Conservation (phyloP, 2,329 filamentous ascomycete species). For the Penicillium sp. region DNA sequence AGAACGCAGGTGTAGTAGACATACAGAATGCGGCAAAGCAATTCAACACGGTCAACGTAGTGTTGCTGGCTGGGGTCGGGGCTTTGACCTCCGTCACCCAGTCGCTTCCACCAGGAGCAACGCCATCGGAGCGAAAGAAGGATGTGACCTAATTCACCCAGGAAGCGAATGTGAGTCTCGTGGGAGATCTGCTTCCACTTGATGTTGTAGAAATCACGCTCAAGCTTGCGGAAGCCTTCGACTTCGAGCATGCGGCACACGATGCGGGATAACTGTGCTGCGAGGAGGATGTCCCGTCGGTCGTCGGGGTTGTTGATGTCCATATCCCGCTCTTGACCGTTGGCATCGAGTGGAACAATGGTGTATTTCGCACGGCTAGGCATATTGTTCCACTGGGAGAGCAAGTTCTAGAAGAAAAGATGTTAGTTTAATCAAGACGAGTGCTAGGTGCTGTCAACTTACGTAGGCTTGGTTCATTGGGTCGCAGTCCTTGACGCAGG, state of each 20-base stretch:
- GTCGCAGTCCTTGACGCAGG: slow-evolving; percentile 42
- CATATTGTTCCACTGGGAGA: slow-evolving; percentile 49
- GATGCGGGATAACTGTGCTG: slow-evolving; percentile 48
- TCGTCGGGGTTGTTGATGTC: slow-evolving; percentile 40
- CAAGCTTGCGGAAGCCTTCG: slow-evolving; percentile 46
- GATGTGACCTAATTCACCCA: slow-evolving; percentile 42
- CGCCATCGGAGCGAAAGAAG: slow-evolving; percentile 48
- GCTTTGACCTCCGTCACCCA: slow-evolving; percentile 40
- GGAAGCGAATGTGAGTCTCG: slow-evolving; percentile 43
- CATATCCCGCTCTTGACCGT: slow-evolving; percentile 37
- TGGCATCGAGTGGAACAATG: slow-evolving; percentile 35
- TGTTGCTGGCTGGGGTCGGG: slow-evolving; percentile 40
- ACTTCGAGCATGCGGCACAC: slow-evolving; percentile 50
- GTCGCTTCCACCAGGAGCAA: slow-evolving; percentile 47
- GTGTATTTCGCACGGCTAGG: slow-evolving; percentile 48
- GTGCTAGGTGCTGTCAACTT: slow-evolving; percentile 20
- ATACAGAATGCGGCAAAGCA: slow-evolving; percentile 47
- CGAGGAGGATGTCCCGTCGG: slow-evolving; percentile 42
- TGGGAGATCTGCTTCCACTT: slow-evolving; percentile 47
- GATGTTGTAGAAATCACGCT: slow-evolving; percentile 48
- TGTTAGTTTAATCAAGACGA: neutral
- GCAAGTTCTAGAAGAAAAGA: slow-evolving; percentile 32
- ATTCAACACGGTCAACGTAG: slow-evolving; percentile 42
- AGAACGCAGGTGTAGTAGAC: slow-evolving; percentile 49
- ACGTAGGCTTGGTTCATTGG: slow-evolving; percentile 44